Evolutionary conservation across 495 filamentous ascomycete species (phyloP).

Genomic region (Aspergillus panamensis): DNA sequence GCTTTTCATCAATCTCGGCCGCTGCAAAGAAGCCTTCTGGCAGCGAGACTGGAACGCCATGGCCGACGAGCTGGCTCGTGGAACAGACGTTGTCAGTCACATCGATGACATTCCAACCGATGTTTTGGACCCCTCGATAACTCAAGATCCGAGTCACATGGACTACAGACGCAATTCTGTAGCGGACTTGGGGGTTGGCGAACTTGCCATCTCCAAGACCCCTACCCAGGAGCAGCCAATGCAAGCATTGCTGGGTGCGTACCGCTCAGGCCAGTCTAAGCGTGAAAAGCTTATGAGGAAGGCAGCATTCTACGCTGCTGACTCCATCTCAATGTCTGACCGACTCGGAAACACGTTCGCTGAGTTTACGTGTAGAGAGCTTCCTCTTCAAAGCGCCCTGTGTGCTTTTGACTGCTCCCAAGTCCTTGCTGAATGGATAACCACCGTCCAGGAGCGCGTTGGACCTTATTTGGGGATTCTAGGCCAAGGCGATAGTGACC

Average conservation of each 20-base stretch:
- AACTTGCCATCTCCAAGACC: conserved; percentile 44
- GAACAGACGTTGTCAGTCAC: conserved; percentile 71
- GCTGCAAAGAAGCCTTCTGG: conserved; percentile 93
- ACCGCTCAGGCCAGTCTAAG: conserved; percentile 47
- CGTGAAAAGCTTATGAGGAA: conserved; percentile 88
- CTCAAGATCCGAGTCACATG: conserved; percentile 16
- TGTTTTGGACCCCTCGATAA: conserved; percentile 34
- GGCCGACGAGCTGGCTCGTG: conserved; percentile 83
- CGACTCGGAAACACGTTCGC: conserved; percentile 84
- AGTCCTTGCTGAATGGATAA: conserved; percentile 94
- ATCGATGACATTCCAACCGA: conserved; percentile 49
- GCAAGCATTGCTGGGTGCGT: conserved; percentile 31
- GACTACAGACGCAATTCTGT: conserved; percentile 38
- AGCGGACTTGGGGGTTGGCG: conserved; percentile 38
- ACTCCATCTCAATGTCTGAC: conserved; percentile 87
- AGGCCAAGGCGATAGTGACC: conserved; percentile 75
- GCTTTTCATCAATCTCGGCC: conserved; percentile 86
- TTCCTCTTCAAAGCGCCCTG: conserved; percentile 91
- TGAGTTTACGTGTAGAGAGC: conserved; percentile 77
- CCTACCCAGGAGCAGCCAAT: conserved; percentile 40
- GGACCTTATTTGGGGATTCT: conserved; percentile 84
- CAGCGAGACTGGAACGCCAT: conserved; percentile 90
- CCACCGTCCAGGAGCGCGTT: conserved; percentile 90
- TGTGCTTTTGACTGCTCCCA: conserved; percentile 96
- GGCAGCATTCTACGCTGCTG: conserved; percentile 91